Conservation (phyloP, 2,329 filamentous ascomycete genomes). For the Colletotrichum nymphaeae region DNA sequence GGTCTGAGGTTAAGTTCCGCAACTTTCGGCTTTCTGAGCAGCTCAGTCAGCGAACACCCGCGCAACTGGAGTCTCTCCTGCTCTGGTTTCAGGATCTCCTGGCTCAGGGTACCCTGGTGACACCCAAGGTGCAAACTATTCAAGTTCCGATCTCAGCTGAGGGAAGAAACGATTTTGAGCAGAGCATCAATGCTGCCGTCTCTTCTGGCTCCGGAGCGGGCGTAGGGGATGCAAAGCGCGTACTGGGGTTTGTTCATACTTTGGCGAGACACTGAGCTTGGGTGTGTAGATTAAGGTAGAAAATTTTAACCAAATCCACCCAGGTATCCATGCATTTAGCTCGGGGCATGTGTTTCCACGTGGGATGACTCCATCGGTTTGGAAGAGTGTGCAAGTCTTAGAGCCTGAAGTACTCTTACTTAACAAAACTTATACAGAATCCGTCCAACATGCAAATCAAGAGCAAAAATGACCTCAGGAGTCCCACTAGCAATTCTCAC, state of each 20-base stretch:
- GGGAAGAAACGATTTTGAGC: background rate
- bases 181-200: background rate
- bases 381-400: no score
- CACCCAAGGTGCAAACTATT: background rate
- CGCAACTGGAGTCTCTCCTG: background rate
- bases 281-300: background rate
- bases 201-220: background rate
- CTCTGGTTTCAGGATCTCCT: background rate
- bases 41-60: background rate
- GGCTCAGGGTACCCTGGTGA: background rate
- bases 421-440: no score
- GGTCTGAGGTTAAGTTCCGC: background rate
- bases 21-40: slow-evolving; percentile 15
- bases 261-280: background rate
- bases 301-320: no score
- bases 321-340: no score
- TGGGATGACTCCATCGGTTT: no score
- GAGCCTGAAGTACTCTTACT: no score
- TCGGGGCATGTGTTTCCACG: no score
- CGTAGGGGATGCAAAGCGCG: background rate
- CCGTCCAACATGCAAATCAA: no score
- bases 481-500: no score
- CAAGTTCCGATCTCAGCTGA: background rate
- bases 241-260: background rate
- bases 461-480: no score